Evolutionary conservation across 2,329 filamentous ascomycete species (phyloP), one percentile per base, ranked within the genome.

Genomic region (Drechslerella stenobrocha): DNA sequence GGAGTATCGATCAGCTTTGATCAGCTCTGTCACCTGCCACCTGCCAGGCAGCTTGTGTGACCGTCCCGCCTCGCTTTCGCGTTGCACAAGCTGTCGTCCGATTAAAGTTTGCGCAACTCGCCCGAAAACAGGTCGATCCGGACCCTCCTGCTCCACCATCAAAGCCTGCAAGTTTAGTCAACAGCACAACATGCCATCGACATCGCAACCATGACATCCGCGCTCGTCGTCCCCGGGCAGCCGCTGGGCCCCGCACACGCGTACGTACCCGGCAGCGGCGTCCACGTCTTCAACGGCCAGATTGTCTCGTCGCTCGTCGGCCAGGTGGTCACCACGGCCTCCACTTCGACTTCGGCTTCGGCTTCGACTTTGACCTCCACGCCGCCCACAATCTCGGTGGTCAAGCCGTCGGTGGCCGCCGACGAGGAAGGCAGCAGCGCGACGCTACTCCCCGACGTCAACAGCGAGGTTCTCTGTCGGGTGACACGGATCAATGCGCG

Each of bases 401-500:
- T 83, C 80, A 9, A 78, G 86, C 58, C 85, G 83, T 5, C 82
- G 87, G 30, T 77, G 80, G 76, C 76, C 7, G 40, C 73, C 15
- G 72, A 72, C 44, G 70, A 70, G 65, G 74, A 74, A 51, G 55
- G 60, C 75, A 76, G 48, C 72, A 84, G 83, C 75, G 83, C 83
- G 69, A 88, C 90, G 76, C 83, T 90, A 52, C 81, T 96, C 5
- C 93, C 93, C 1, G 84, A 88, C 71, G 89, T 96, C 37, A 84
- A 86, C 74, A 87, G 87, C 72, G 81, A 85, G 13, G 89, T 97
- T 35, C 83, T 98, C 35, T 90, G 89, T 70, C 85, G 88, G 32
- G 89, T 98, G 37, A 89, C 89, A 32, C 87, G 92, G 47, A 87
- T 96, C 59, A 87, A 88, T 76, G 87, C 89, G 46, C 85, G 88